Evolutionary conservation across 176 grass and related monocot genomes (phyloP), one percentile per base, ranked within the genome.

Genomic region (Cenchrus fungigraminus): DNA sequence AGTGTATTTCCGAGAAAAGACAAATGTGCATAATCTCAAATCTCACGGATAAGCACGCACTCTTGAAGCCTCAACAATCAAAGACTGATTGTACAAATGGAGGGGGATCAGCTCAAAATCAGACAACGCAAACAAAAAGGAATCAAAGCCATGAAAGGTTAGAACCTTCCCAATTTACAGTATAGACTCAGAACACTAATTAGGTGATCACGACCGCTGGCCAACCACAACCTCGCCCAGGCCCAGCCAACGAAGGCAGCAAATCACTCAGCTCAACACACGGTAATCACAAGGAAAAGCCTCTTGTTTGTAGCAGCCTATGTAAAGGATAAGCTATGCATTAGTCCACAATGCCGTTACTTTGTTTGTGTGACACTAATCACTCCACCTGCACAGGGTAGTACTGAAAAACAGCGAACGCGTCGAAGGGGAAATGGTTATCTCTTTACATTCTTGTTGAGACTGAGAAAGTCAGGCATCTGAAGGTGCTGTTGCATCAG

Each of bases 381-480:
- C 52, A 77, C 31, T 61, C 82, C 40, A 22, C 42, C 61, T 25
- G 62, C 63, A 65, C 4, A 42, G 22, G 11, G 3, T 9, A 55
- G 12, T 63, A 46, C 10, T 32, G 11, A 40, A 72, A 40, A 84
- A 65, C 3, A 45, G 9, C 9, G 19, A 25, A 65, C 55, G 25
- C 50, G 44, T 56, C 55, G 3, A 53, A 28, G 16, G 62, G 34
- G 42, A 34, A 65, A 85, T 85, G 50, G n/a, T 15, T 32, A 49
- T 56, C 53, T 52, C 64, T 82, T 87, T 78, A 87, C 73, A 82
- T 81, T 32, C 72, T 82, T 54, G 77, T 46, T 37, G 50, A 40
- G 67, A 62, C 63, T 12, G 14, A 11, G 2, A 5, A 59, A 64
- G 71, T 91, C 85, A 92, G 65, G 85, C 70, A 31, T 73, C 79